Evolutionary conservation across 345 rosid species (phyloP), one percentile per base, ranked within the genome.

Genomic region (Eutrema heterophyllum): DNA sequence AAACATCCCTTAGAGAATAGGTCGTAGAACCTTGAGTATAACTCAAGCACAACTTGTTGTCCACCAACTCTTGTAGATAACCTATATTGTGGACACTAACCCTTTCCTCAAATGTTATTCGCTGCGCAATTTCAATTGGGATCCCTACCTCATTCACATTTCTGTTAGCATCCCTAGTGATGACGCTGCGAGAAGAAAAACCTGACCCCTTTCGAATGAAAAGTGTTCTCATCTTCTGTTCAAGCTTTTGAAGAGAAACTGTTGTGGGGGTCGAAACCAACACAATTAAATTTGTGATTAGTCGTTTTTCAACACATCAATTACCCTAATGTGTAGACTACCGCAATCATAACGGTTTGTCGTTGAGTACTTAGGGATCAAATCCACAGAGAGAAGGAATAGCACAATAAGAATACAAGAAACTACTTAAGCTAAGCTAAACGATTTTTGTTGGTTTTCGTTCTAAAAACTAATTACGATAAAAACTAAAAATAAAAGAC

Each of bases 161-260:
- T 61, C 83, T 87, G 73, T 85, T 92, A 9, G 93, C 83, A 79
- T 95, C 99, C 36, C 99, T 97, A 15, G 99, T 89, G 62, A 95
- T 89, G 74, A 95, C 97, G 75, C 89, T 87, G n/a, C 99, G 93
- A 7, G 99, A 95, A 56, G 97, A 91, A 50, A 92, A 95, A 38
- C 99, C 99, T 35, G 92, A 91, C 24, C 99, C 97, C 80, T 95
- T 95, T 38, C 89, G 87, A 2, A 95, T 92, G 78, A 95, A 95
- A 49, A 94, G 75, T 0, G 92, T 95, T 56, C 82, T 79, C 89
- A 95, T 95, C 70, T 69, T 95, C 97, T 21, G 86, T 75, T 97
- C 99, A 95, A 2, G 93, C 96, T 44, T 92, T 95, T 26, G 97
- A 86, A 36, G 97, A 82, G 9, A 93, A 87, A 45, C 64, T 83